phyloP scores from a whole-genome alignment of 805 yeast species.

The Ogataea saltuana region DNA sequence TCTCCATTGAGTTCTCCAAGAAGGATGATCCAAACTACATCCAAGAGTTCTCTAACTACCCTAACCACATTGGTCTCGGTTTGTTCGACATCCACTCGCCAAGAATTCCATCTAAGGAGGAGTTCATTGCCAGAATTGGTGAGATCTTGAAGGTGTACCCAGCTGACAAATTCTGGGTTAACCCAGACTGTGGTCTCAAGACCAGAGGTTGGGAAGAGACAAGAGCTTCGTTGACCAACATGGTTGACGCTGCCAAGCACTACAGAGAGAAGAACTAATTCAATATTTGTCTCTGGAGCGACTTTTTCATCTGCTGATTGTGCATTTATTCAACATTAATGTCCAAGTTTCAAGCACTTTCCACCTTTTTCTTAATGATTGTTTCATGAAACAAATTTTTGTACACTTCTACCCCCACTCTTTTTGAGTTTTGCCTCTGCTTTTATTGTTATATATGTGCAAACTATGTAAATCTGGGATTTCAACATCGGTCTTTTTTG shows the following conservation, averaged over 20 bases:
- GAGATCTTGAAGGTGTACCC: slow-evolving; percentile 97
- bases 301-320: slow-evolving; percentile 12
- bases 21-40: slow-evolving; percentile 99
- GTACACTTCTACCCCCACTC: slow-evolving; percentile 11
- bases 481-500: slow-evolving; percentile 48
- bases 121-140: slow-evolving; percentile 89
- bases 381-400: slow-evolving; percentile 18
- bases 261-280: slow-evolving; percentile 56
- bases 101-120: slow-evolving; percentile 97
- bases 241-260: slow-evolving; percentile 98
- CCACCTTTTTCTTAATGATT: slow-evolving; percentile 14
- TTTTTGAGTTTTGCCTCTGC: slow-evolving; percentile 14
- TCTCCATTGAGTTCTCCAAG: slow-evolving; percentile 98
- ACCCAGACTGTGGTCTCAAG: slow-evolving; percentile 99
- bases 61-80: slow-evolving; percentile 99
- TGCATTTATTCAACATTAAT: slow-evolving; percentile 43
- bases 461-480: slow-evolving; percentile 39
- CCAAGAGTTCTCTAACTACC: slow-evolving; percentile 96
- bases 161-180: slow-evolving; percentile 98
- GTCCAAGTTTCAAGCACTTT: slow-evolving; percentile 21
- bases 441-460: slow-evolving; percentile 31
- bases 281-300: no score
- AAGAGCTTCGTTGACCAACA: slow-evolving; percentile 90
- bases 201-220: slow-evolving; percentile 99
- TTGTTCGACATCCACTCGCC: slow-evolving; percentile 99